Percentiles rank a stretch among this genome's conserved stretches.
These are phyloP conservation scores for Ustilago bromivora DNA, from an alignment of 1,284 basidiomycete species.

Conservation along the genomic window DNA sequence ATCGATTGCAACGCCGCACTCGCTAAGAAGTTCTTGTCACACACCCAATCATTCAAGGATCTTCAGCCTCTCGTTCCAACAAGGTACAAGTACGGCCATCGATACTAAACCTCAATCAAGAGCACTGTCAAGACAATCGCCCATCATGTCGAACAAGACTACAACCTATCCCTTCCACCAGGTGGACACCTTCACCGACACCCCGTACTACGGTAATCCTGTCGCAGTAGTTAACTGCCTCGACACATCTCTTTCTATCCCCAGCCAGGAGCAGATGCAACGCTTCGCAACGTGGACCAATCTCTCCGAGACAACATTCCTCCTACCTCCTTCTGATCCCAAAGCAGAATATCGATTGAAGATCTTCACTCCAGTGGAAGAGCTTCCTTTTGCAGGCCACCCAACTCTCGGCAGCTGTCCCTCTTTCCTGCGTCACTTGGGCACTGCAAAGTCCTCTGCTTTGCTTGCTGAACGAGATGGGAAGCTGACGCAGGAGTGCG, in stretches of 20 bases:
- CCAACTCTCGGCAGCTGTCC: conserved; percentile 61
- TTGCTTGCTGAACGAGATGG: conserved; percentile 17
- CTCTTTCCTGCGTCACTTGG: conserved; percentile 44
- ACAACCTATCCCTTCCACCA: conserved; percentile 50
- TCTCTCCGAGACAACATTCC: conserved; percentile 62
- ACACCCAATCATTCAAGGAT: neutral
- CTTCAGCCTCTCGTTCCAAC: neutral
- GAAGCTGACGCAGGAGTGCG: conserved; percentile 57
- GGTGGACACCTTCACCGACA: conserved; percentile 58
- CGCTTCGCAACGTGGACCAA: conserved; percentile 63
- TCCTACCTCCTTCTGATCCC: conserved; percentile 42
- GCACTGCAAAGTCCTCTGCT: neutral
- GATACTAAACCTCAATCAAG: too few relatives aligned
- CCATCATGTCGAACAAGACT: neutral
- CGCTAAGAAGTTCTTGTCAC: too few relatives aligned
- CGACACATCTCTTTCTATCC: conserved; percentile 15
- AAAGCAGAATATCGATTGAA: conserved; percentile 55
- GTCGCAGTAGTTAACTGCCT: conserved; percentile 61
- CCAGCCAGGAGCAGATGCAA: conserved; percentile 47
- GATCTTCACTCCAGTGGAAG: conserved; percentile 58
- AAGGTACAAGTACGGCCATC: too few relatives aligned
- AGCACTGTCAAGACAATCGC: neutral
- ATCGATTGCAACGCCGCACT: neutral
- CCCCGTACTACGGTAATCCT: conserved; percentile 56
- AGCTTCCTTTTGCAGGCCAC: conserved; percentile 64